Percentiles rank a stretch among this genome's conserved stretches.
These are phyloP conservation scores for Mortierella claussenii DNA, from an alignment of 192 early-diverging fungal species.

Conservation along the genomic window DNA sequence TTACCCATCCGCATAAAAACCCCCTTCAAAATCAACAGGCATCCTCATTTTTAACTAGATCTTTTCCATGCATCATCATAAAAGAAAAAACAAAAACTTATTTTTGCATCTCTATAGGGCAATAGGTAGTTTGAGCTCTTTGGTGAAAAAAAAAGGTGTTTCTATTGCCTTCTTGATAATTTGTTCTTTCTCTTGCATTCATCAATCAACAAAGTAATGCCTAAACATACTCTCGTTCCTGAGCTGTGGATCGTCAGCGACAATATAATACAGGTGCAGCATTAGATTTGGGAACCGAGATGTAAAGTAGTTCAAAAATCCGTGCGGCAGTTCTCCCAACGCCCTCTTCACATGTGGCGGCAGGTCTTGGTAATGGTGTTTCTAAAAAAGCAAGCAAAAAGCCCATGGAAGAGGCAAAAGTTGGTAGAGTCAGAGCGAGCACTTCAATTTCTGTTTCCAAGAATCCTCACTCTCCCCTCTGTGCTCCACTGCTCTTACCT, in stretches of 20 bases:
- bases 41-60: background rate
- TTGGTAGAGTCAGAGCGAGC: too few relatives aligned
- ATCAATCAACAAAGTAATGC: slow-evolving; percentile 69
- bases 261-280: slow-evolving; percentile 88
- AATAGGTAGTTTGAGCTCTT: too few relatives aligned
- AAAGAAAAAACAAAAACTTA: background rate
- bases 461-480: slow-evolving; percentile 3
- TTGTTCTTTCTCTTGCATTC: background rate
- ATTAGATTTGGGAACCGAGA: slow-evolving; percentile 89
- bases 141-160: too few relatives aligned
- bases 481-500: slow-evolving; percentile 65
- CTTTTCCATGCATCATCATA: background rate
- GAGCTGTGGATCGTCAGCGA: slow-evolving; percentile 71
- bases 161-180: background rate
- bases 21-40: background rate
- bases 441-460: too few relatives aligned
- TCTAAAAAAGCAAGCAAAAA: slow-evolving; percentile 58
- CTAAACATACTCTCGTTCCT: slow-evolving; percentile 72
- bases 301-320: slow-evolving; percentile 91
- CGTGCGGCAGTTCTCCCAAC: slow-evolving; percentile 87
- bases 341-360: slow-evolving; percentile 77
- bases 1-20: slow-evolving; percentile 61
- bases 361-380: slow-evolving; percentile 97
- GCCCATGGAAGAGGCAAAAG: too few relatives aligned
- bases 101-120: too few relatives aligned